Base-by-base conservation (phyloP, 2,329 filamentous ascomycete species). In the Hymenoscyphus salicellus region DNA sequence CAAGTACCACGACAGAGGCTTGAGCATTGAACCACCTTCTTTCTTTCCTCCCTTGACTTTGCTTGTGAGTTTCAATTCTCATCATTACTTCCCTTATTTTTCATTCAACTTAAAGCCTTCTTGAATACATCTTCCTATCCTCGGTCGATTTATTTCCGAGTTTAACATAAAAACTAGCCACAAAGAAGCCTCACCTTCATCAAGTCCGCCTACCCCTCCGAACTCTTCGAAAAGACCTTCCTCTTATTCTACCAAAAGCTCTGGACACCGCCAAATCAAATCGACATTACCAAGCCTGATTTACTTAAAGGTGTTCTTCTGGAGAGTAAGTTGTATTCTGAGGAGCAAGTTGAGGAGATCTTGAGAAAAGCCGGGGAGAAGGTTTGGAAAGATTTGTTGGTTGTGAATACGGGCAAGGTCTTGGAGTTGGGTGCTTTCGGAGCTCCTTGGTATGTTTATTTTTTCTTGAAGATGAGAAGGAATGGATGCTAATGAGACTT, bases 341-440 rank as follows among this genome's bases (percentile, higher is more conserved):
- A 77, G 0, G 74, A 78, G 1, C 82, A 92, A 57, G 82, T 87
- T 1, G 73, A 79, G 11, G 76, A 76, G 23, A 87, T 92, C 61
- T 69, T 91, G 63, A 73, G 77, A 2, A 85, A 82, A 0, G 80
- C 83, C 0, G 77, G 73, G 6, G 80, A 80, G 26, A 79, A 81
- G 4, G 77, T 83, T 67, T 78, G 77, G 70, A 86, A 86, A 72
- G 76, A 82, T 63, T 77, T 73, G n/a, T 77, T 92, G 32, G 82
- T 83, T 65, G 78, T 77, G 5, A 82, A 82, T 55, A 93, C 90
- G 20, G 80, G 85, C 65, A 81, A 82, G 68, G 89, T 85, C 0
- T 75, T 91, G 17, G 83, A 85, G 43, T 79, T 78, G 59, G 91
- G 90, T 0, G 91, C 90, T 0, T 94, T 91, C 76, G 91, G 91